Evolutionary conservation across 176 grass and related monocot species (phyloP).

Genomic region (Carex kokanica): DNA sequence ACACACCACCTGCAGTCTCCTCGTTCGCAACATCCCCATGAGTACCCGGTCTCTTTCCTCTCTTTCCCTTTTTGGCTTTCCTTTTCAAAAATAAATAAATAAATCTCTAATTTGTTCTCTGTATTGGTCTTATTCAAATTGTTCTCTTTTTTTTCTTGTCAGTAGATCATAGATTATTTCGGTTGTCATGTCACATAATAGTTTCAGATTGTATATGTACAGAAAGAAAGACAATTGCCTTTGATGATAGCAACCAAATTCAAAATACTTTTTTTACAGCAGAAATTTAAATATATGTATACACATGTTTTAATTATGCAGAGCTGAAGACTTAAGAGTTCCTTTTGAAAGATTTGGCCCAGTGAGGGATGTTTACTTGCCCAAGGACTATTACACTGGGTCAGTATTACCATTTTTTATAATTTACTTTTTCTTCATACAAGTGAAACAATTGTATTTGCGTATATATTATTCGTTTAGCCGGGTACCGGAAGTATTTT

Average conservation of each 20-base stretch:
- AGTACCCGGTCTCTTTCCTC: constrained; percentile 45
- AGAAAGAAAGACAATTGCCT: background rate
- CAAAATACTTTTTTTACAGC: background rate
- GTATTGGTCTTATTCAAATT: background rate
- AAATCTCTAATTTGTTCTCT: too few relatives aligned
- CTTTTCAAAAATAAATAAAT: background rate
- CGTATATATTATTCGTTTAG: background rate
- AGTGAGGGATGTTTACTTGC: constrained; percentile 87
- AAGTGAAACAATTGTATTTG: background rate
- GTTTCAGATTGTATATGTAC: background rate
- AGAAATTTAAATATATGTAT: background rate
- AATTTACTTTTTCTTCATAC: background rate
- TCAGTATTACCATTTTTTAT: constrained; percentile 30
- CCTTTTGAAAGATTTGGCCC: constrained; percentile 95
- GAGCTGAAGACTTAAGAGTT: constrained; percentile 66
- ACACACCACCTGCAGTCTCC: constrained; percentile 52
- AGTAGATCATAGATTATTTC: background rate
- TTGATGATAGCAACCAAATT: background rate
- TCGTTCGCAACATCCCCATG: constrained; percentile 91
- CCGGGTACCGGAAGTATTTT: background rate
- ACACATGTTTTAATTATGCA: constrained; percentile 7
- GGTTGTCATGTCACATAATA: background rate
- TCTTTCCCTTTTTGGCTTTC: background rate
- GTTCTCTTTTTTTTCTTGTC: background rate
- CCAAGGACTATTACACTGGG: constrained; percentile 85